phyloP scores from a whole-genome alignment of 495 filamentous ascomycete species.

The Penicillium goetzii region DNA sequence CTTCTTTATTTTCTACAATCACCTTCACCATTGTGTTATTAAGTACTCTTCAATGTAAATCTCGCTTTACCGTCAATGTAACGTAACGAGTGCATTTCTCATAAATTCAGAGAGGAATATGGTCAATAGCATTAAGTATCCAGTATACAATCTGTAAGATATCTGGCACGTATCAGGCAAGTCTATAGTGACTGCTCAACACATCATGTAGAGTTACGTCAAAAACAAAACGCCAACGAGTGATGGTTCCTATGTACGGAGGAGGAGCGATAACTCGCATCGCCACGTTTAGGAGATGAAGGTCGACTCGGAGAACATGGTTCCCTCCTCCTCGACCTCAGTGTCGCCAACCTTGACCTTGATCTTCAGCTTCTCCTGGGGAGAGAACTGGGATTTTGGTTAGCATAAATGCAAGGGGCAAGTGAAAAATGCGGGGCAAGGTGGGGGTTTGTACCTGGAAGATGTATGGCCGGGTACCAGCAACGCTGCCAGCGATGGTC shows the following conservation, averaged over 20 bases:
- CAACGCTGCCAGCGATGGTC: slow-evolving; percentile 81
- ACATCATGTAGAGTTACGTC: slow-evolving; percentile 31
- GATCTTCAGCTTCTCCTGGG: slow-evolving; percentile 64
- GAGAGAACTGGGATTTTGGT: slow-evolving; percentile 58
- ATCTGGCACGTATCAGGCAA: slow-evolving; percentile 30
- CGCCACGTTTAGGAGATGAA: slow-evolving; percentile 72
- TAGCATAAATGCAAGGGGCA: background rate
- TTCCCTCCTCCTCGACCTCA: slow-evolving; percentile 75
- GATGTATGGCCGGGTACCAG: slow-evolving; percentile 93
- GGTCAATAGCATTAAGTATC: slow-evolving; percentile 44
- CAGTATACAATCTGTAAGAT: slow-evolving; percentile 44
- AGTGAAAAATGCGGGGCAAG: slow-evolving; percentile 2
- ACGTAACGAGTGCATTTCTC: slow-evolving; percentile 6
- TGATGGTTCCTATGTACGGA: slow-evolving; percentile 43
- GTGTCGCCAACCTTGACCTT: slow-evolving; percentile 83
- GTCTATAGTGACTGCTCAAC: slow-evolving; percentile 21
- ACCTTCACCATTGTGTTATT: background rate
- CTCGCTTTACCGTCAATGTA: background rate
- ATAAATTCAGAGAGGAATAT: slow-evolving; percentile 16
- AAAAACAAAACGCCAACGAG: slow-evolving; percentile 21
- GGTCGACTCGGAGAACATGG: slow-evolving; percentile 81
- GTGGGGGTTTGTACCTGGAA: slow-evolving; percentile 69
- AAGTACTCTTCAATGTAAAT: background rate
- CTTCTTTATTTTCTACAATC: slow-evolving; percentile 2
- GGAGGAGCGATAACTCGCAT: slow-evolving; percentile 9